Base-by-base conservation (phyloP, 805 yeast genomes). In the Yamadazyma philogaea region DNA sequence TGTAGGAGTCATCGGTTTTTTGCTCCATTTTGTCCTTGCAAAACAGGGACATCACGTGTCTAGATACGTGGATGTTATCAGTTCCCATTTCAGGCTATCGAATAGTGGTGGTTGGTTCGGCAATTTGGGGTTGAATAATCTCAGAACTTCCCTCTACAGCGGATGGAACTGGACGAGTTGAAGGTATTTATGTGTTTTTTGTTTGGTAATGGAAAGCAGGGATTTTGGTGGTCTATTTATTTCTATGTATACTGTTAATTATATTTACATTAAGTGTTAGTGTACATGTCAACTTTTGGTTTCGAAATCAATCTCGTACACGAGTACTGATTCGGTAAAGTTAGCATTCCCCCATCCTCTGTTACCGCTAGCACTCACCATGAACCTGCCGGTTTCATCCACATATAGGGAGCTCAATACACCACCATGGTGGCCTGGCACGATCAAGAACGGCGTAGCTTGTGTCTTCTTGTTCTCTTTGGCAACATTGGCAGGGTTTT, bases 351-450 rank as follows among this genome's bases (percentile, higher is more conserved):
- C 75, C 97, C 97, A 91, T 4, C 99, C 99, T 55, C 97, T 76
- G 48, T 86, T 87, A 7, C 99, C 99, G 59, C 95, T 84, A 0
- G 97, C 82, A 55, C 96, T 84, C 5, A 91, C 76, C 83, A 93
- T 73, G 60, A 86, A 93, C 47, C 93, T 67, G 30, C 95, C 87
- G 1, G 93, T 84, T 22, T 91, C 91, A 61, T 91, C 98, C 17
- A 90, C 82, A 42, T 78, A 72, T 48, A 93, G 66, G 40, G 81
- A 79, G 37, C 95, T 84, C 26, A 93, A 68, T 2, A 80, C 78
- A 20, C 97, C 96, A 37, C 99, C 98, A 56, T 87, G 96, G 61
- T 93, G 98, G 0, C 99, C 98, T 0, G 99, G 96, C 8, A 93
- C 76, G 52, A 95, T 90, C 60, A 83, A 74, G 57, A 91, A 93